Base-by-base conservation (phyloP, 768 basidiomycete species). In the Wakefieldia striispora region DNA sequence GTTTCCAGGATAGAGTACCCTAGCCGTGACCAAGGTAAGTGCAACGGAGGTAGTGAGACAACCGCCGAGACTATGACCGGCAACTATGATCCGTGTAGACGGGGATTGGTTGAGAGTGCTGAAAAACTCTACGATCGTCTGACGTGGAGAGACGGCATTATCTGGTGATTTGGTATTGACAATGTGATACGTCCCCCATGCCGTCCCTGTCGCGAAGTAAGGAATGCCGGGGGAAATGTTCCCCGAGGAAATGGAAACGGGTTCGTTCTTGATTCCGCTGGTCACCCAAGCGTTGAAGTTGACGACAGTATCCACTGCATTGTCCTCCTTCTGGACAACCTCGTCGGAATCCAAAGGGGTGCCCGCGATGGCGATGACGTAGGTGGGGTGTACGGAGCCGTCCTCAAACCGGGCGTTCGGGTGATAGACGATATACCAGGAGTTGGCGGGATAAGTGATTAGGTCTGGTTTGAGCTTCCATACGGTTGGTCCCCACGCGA, bases 321-420 rank as follows among this genome's bases (percentile, higher is more conserved):
- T 26, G 37, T 53, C 44, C 24, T 61, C 24, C 5, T 48, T 2
- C 46, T 49, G 43, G 24, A 17, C 9, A 7, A 16, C 55, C 3
- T 51, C 40, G 10, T 3, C 1, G 8, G 55, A 33, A 3, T 6
- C 11, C 6, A 1, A 0, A 2, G 51, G 46, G 26, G 59, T 60
- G 10, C 55, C 49, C 2, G 59, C 49, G 17, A 57, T n/a, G 21
- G 49, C 51, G 10, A 58, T 37, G n/a, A 58, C 50, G 27, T 58
- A 50, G 33, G 56, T 39, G 1, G 47, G 43, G 6, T 36, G 41
- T 2, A 27, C 26, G 12, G 37, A 46, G 5, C 59, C 52, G 7
- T 61, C 56, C 9, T 61, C 56, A 11, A 51, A 51, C 34, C 20
- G 0, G 29, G 55, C 41, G n/a, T 3, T 5, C 1, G 56, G 56